phyloP scores from a whole-genome alignment of 2,329 filamentous ascomycete genomes.

The Didymosphaeria variabile region DNA sequence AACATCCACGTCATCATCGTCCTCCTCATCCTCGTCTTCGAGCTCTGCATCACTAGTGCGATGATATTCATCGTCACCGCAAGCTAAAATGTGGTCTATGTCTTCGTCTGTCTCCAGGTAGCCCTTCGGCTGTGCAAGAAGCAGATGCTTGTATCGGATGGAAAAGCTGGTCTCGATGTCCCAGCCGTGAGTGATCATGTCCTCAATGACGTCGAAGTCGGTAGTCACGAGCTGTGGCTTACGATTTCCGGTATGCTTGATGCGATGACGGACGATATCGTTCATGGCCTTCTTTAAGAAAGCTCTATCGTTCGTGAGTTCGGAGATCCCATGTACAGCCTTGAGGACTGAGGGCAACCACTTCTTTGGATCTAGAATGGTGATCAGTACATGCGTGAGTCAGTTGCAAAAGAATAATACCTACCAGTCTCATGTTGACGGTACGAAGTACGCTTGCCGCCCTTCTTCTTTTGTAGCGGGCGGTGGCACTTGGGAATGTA shows the following conservation, averaged over 20 bases:
- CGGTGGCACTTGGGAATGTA: slow-evolving; percentile 44
- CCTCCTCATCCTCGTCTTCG: slow-evolving; percentile 20
- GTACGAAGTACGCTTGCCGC: slow-evolving; percentile 27
- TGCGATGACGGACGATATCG: slow-evolving; percentile 40
- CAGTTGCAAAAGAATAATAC: neutral
- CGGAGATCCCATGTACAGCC: slow-evolving; percentile 35
- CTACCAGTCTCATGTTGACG: slow-evolving; percentile 30
- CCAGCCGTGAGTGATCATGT: slow-evolving; percentile 40
- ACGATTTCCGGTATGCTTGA: slow-evolving; percentile 41
- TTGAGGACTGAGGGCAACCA: slow-evolving; percentile 42
- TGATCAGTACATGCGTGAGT: neutral
- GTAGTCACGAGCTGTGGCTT: slow-evolving; percentile 45
- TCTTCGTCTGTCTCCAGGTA: slow-evolving; percentile 30
- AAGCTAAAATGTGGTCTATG: slow-evolving; percentile 32
- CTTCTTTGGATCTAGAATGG: slow-evolving; percentile 32
- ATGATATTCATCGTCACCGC: slow-evolving; percentile 18
- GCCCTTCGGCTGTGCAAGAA: slow-evolving; percentile 29
- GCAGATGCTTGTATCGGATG: slow-evolving; percentile 43
- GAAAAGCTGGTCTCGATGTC: slow-evolving; percentile 31
- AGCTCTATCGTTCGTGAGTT: slow-evolving; percentile 31
- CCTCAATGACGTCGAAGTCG: slow-evolving; percentile 46
- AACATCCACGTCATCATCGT: slow-evolving; percentile 16
- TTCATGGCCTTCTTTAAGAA: slow-evolving; percentile 37
- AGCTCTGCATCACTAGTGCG: slow-evolving; percentile 10
- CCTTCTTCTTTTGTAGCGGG: slow-evolving; percentile 34